Evolutionary conservation across 768 basidiomycete species (phyloP), one percentile per base, ranked within the genome.

Genomic region (Kwoniella shandongensis): DNA sequence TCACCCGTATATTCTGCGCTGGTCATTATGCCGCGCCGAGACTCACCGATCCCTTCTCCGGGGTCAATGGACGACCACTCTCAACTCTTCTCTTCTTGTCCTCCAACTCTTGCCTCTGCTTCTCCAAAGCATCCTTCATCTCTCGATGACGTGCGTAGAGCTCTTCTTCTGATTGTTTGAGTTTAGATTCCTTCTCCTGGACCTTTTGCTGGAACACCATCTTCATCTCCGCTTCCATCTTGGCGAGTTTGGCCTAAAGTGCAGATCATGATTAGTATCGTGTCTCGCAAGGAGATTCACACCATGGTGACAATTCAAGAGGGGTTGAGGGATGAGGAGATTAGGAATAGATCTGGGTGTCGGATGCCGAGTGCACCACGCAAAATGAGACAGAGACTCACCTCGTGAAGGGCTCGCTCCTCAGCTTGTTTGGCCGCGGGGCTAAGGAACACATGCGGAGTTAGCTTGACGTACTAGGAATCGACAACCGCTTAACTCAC

Each of bases 171-270:
- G 88, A 91, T 78, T 98, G 96, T 81, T 97, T 97, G 76, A 99
- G 83, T 79, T 98, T 98, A 64, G 91, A 85, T 77, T 99, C 96
- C 82, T 99, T 98, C 78, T 99, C 96, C 77, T 92, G 91, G 53
- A 99, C 96, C 79, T 99, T 99, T 79, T 98, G 96, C 76, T 93
- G 92, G 91, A 99, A 99, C 69, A 99, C 96, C 90, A 94, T 91
- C 85, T 97, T 98, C 96, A 99, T 99, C 83, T 98, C 96, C 54
- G 92, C 89, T 80, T 99, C 96, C 75, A 77, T 77, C 57, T 75
- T 76, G 23, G 90, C 85, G 52, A 99, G 85, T 78, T 98, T 98
- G 66, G 89, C 88, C 62, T 72, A 42, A 7, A 15, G 30, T 42
- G 49, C 32, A 30, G 40, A 29, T 57, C 26, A 51, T 8, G n/a